These are phyloP conservation scores for Triadica sebifera DNA, from an alignment of 345 rosid species.

Conservation along the genomic window DNA sequence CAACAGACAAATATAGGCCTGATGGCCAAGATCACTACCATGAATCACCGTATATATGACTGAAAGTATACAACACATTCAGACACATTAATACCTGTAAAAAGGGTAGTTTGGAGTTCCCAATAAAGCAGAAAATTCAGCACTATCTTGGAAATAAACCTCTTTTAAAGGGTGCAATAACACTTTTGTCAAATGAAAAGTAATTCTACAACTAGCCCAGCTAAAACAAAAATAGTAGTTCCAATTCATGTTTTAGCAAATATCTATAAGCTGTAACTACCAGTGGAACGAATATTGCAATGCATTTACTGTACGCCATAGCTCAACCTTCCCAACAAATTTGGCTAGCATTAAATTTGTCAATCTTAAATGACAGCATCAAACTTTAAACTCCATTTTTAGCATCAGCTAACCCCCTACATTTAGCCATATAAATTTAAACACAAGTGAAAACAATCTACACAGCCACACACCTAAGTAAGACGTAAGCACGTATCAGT, in stretches of 20 bases:
- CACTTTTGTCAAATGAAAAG: not conserved
- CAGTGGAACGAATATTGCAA: not conserved
- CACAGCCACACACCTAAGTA: not conserved
- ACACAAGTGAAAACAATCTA: not conserved
- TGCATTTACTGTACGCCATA: not conserved
- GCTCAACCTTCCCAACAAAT: not conserved
- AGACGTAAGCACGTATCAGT: not conserved
- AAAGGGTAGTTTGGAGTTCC: not conserved
- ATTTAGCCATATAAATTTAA: not conserved
- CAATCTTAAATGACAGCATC: not conserved
- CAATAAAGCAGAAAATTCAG: not conserved
- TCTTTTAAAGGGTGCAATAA: not conserved
- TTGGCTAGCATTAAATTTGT: not conserved
- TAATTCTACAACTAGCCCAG: not conserved
- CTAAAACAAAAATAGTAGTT: not conserved
- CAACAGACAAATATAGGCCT: not conserved
- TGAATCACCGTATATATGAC: not conserved
- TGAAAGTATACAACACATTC: not conserved
- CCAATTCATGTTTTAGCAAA: not conserved
- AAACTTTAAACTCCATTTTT: not conserved
- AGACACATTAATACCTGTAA: not conserved
- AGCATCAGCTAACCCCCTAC: not conserved
- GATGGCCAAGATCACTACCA: not conserved
- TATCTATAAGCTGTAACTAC: not conserved
- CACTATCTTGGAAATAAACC: not conserved